Evolutionary conservation across 73 alveolate genomes (phyloP).

Genomic region (Paramecium bursaria): DNA sequence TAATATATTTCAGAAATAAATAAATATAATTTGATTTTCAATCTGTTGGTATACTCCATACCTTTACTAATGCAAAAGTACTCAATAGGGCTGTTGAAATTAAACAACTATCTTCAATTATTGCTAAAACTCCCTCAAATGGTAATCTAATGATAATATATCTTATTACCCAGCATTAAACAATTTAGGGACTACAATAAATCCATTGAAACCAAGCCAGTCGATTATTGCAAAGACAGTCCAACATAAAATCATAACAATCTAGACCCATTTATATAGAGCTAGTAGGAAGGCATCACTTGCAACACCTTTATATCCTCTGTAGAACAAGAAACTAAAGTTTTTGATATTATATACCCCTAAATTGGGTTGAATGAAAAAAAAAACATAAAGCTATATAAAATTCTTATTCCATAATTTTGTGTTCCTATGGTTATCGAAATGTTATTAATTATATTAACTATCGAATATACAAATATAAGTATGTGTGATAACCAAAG

Average conservation of each 20-base stretch:
- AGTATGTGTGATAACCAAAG: slow-evolving; percentile 51
- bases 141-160: background rate
- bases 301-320: slow-evolving; percentile 53
- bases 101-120: slow-evolving; percentile 9
- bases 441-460: slow-evolving; percentile 33
- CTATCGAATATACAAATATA: background rate
- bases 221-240: slow-evolving; percentile 1
- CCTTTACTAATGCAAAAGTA: background rate
- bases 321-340: slow-evolving; percentile 31
- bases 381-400: slow-evolving; percentile 43
- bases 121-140: slow-evolving; percentile 35
- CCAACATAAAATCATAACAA: slow-evolving; percentile 44
- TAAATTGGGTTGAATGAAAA: slow-evolving; percentile 59
- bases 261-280: slow-evolving; percentile 39
- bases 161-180: background rate
- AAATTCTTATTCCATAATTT: slow-evolving; percentile 14
- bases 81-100: slow-evolving; percentile 4
- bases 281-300: slow-evolving; percentile 13
- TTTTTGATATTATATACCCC: slow-evolving; percentile 9
- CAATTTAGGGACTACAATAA: background rate
- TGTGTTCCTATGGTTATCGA: slow-evolving; percentile 2
- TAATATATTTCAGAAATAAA: no score
- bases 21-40: no score
- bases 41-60: slow-evolving; percentile 22
- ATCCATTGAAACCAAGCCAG: slow-evolving; percentile 48